Base-by-base conservation (phyloP, 2,329 filamentous ascomycete species). In the Eutypella sp. region DNA sequence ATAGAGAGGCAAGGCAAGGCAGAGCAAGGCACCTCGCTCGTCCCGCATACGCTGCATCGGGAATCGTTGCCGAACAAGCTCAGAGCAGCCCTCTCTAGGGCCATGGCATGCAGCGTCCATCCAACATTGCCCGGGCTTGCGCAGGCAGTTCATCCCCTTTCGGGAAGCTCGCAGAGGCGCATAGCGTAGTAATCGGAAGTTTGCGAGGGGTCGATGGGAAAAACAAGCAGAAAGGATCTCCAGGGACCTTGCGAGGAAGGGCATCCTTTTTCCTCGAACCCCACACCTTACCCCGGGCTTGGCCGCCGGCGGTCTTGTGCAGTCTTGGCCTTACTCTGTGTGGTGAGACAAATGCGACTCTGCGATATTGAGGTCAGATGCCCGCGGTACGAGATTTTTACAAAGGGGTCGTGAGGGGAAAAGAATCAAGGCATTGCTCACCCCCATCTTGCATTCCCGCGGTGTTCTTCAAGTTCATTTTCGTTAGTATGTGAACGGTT, bases 111-210 rank as follows among this genome's bases (percentile, higher is more conserved):
- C 24, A 19, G 10, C 13, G 11, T 23, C 27, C 9, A 10, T 33
- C 23, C 18, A n/a, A n/a, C n/a, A n/a, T n/a, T n/a, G n/a, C n/a
- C n/a, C n/a, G n/a, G n/a, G n/a, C n/a, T n/a, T n/a, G n/a, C n/a
- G n/a, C n/a, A n/a, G 11, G 42, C 37, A 19, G 22, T 20, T 34
- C 29, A 38, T 23, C 20, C 42, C 42, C 42, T 29, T 44, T 44
- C 42, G 22, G 42, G 42, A 44, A 44, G 42, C 42, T 44, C 33
- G 29, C 37, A 29, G 38, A 22, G 33, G 24, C n/a, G n/a, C n/a
- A n/a, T n/a, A n/a, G n/a, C n/a, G n/a, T n/a, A n/a, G n/a, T n/a
- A n/a, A n/a, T n/a, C n/a, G n/a, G n/a, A n/a, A n/a, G n/a, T n/a
- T n/a, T n/a, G n/a, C n/a, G n/a, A n/a, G n/a, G n/a, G n/a, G n/a